A percentile compares a stretch with the other conserved stretches of the same genome.
These are phyloP conservation scores for Oryza officinalis DNA, from an alignment of 176 grass and related monocot species.

Conservation along the genomic window DNA sequence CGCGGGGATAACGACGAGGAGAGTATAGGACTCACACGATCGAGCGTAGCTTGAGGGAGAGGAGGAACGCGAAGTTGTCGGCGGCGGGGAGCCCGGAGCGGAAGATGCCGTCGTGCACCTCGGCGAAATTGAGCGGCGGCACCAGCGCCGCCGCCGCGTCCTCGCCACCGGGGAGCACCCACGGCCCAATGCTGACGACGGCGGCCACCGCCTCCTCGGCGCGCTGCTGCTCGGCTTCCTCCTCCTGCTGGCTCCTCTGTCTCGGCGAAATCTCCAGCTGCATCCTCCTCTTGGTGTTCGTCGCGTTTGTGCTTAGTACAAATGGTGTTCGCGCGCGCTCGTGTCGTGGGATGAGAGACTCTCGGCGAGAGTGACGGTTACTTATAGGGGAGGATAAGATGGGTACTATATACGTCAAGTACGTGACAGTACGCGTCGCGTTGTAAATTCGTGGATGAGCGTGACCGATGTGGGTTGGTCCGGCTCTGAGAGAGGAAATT, in stretches of 20 bases:
- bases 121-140: slow-evolving; percentile 83
- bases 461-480: neutral
- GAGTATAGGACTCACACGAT: slow-evolving; percentile 56
- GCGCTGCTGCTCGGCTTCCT: slow-evolving; percentile 24
- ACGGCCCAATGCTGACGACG: slow-evolving; percentile 20
- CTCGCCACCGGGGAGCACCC: slow-evolving; percentile 22
- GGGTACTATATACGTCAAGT: neutral
- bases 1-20: no score
- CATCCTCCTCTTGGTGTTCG: slow-evolving; percentile 37
- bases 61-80: slow-evolving; percentile 69
- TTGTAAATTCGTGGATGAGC: neutral
- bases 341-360: neutral
- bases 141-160: slow-evolving; percentile 9
- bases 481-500: neutral
- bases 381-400: neutral
- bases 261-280: slow-evolving; percentile 53
- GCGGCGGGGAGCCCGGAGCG: slow-evolving; percentile 72
- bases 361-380: neutral
- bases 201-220: neutral
- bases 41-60: slow-evolving; percentile 72
- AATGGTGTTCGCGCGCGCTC: neutral
- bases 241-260: slow-evolving; percentile 37
- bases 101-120: slow-evolving; percentile 84
- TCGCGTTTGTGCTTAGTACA: neutral
- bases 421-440: neutral